Conservation (phyloP, 73 alveolate genomes). For the Stentor roeselii region DNA sequence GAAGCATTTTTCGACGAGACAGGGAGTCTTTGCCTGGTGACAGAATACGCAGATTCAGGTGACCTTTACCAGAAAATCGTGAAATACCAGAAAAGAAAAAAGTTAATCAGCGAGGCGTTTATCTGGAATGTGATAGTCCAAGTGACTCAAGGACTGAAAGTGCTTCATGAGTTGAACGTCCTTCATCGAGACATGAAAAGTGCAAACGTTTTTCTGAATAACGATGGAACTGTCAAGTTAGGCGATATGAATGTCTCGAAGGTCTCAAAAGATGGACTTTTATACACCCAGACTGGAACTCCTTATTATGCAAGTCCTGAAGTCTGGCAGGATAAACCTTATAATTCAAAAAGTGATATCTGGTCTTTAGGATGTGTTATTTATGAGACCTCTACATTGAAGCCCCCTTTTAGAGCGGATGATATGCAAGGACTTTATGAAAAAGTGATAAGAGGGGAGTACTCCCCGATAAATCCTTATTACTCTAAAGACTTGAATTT, state of each 20-base stretch:
- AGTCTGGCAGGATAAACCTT: constrained; percentile 63
- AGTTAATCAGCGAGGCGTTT: constrained; percentile 24
- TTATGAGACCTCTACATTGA: constrained; percentile 55
- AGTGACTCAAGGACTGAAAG: constrained; percentile 32
- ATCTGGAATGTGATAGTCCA: constrained; percentile 30
- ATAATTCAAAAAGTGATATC: constrained; percentile 76
- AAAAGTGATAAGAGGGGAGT: constrained; percentile 67
- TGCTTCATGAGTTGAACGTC: constrained; percentile 45
- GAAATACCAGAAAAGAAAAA: constrained; percentile 37
- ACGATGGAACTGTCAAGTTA: constrained; percentile 55
- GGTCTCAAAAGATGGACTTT: constrained; percentile 31
- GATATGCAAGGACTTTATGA: constrained; percentile 72
- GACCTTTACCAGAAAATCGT: constrained; percentile 62
- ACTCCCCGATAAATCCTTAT: constrained; percentile 55
- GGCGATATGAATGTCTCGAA: constrained; percentile 34
- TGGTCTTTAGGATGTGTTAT: constrained; percentile 91
- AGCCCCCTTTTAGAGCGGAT: constrained; percentile 77
- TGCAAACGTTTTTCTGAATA: constrained; percentile 59
- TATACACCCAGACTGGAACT: constrained; percentile 53
- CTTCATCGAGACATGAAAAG: constrained; percentile 58
- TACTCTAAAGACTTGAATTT: constrained; percentile 59
- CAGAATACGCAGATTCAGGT: constrained; percentile 80
- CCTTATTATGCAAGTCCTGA: constrained; percentile 81
- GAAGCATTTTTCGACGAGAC: constrained; percentile 83
- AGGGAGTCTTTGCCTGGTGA: constrained; percentile 43